phyloP scores from a whole-genome alignment of 805 yeast species.

The Candida namnaoensis region DNA sequence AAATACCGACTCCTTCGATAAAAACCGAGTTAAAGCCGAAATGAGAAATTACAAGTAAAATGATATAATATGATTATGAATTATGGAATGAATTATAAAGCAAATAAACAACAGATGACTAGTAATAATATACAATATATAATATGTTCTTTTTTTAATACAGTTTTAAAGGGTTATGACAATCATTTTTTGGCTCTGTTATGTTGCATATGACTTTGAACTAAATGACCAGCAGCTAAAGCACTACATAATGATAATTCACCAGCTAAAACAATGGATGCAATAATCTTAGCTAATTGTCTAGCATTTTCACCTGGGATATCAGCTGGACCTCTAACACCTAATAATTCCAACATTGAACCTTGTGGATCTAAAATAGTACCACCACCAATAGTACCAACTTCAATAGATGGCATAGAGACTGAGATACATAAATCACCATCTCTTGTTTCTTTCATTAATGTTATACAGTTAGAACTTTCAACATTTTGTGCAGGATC shows the following conservation, averaged over 20 bases:
- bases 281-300: slow-evolving; percentile 86
- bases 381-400: slow-evolving; percentile 99
- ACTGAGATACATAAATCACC: slow-evolving; percentile 89
- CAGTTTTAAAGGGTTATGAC: no score
- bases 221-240: slow-evolving; percentile 96
- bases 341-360: slow-evolving; percentile 89
- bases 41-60: no score
- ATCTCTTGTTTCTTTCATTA: slow-evolving; percentile 68
- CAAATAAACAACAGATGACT: no score
- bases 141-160: no score
- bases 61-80: no score
- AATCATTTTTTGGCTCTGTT: slow-evolving; percentile 55
- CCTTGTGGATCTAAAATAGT: slow-evolving; percentile 96
- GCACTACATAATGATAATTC: slow-evolving; percentile 94
- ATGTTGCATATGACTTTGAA: slow-evolving; percentile 94
- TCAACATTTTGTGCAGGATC: slow-evolving; percentile 99
- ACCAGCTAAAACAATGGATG: slow-evolving; percentile 92
- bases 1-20: no score
- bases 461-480: slow-evolving; percentile 93
- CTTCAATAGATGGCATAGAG: slow-evolving; percentile 99
- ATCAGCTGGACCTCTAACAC: slow-evolving; percentile 92
- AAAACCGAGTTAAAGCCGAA: no score
- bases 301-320: slow-evolving; percentile 93
- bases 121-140: no score
- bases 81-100: no score